Percentiles rank a stretch among this genome's conserved stretches.
Evolutionary conservation across 768 basidiomycete genomes (phyloP).

Genomic region (Calocybe indica): DNA sequence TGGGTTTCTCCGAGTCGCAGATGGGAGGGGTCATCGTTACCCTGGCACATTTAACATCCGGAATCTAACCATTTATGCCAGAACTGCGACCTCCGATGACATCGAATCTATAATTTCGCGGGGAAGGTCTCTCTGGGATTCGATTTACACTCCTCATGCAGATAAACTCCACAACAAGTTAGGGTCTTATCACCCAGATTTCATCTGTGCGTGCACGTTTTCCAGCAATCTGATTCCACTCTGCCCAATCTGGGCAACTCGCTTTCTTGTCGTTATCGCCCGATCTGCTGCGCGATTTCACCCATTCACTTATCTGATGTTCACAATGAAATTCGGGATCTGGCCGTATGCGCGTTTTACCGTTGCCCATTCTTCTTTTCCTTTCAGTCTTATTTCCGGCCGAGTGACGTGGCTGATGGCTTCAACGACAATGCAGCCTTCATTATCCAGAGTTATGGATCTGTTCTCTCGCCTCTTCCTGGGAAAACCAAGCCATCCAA

Average conservation of each 20-base stretch:
- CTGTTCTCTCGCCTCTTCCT: constrained; percentile 70
- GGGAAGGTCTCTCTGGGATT: constrained; percentile 73
- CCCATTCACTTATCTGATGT: constrained; percentile 24
- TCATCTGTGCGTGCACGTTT: constrained; percentile 69
- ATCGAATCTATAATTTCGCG: constrained; percentile 64
- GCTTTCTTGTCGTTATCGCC: constrained; percentile 16
- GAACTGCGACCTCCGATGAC: constrained; percentile 54
- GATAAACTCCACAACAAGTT: constrained; percentile 87
- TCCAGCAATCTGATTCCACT: constrained; percentile 20
- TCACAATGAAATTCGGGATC: constrained; percentile 6
- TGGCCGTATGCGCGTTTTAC: no score
- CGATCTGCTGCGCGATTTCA: constrained; percentile 15
- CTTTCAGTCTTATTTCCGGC: constrained; percentile 5
- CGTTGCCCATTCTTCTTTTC: constrained; percentile 3
- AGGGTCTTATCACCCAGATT: constrained; percentile 86
- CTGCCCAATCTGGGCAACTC: constrained; percentile 24
- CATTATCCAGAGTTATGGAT: constrained; percentile 83
- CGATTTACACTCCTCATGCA: constrained; percentile 85
- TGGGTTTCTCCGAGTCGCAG: background rate
- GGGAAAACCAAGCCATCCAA: constrained; percentile 40
- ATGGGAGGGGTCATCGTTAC: constrained; percentile 4
- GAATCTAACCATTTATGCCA: constrained; percentile 21
- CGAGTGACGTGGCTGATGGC: constrained; percentile 10
- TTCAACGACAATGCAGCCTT: constrained; percentile 45
- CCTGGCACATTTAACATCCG: constrained; percentile 1